Evolutionary conservation across 2,329 filamentous ascomycete genomes (phyloP).

Genomic region (Cercospora sp.): DNA sequence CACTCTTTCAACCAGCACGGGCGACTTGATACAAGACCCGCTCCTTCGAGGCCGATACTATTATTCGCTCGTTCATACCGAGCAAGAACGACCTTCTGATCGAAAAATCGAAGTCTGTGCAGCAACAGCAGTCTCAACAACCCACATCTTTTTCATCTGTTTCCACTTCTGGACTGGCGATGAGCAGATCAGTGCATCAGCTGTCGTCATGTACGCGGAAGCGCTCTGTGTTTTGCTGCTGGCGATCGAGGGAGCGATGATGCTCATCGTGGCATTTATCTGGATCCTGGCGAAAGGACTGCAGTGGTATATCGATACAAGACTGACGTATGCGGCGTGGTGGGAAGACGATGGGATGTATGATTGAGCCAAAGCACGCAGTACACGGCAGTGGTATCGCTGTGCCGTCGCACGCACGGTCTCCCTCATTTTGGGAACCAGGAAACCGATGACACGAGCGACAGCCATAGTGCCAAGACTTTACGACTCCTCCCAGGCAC

Average conservation of each 20-base stretch:
- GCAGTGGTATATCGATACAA: not conserved
- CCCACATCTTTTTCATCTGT: not conserved
- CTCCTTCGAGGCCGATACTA: not conserved
- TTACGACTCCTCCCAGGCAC: too few species aligned
- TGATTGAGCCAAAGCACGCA: not conserved
- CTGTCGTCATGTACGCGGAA: not conserved
- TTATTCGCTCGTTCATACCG: not conserved
- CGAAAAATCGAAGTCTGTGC: not conserved
- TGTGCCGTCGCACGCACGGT: too few species aligned
- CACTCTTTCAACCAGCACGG: not conserved
- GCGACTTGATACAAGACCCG: not conserved
- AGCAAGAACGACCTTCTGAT: not conserved
- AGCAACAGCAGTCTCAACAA: not conserved
- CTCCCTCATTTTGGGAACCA: too few species aligned
- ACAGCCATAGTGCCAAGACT: too few species aligned
- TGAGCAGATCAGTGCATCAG: not conserved
- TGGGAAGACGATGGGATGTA: not conserved
- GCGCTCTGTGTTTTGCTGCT: not conserved
- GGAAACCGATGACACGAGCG: too few species aligned
- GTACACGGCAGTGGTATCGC: too few species aligned
- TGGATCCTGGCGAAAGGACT: not conserved
- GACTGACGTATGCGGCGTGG: not conserved
- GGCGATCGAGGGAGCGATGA: not conserved
- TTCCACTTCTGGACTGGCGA: not conserved
- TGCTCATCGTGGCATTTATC: not conserved